Conservation (phyloP, 306 rosid species). For the Albizia julibrissin region DNA sequence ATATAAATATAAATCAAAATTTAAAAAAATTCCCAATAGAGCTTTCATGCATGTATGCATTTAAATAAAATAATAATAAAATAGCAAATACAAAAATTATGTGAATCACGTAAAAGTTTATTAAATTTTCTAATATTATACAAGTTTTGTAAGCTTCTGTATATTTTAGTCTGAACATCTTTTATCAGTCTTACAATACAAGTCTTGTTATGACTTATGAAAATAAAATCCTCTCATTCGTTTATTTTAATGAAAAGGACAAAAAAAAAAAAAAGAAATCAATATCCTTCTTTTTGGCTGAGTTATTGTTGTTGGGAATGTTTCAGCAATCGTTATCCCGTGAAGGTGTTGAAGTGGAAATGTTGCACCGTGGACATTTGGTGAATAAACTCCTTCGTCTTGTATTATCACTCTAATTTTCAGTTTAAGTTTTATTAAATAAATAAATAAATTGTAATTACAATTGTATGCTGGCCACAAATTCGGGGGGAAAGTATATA, state of each 20-base stretch:
- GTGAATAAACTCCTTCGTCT: background rate
- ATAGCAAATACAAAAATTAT: too few species aligned
- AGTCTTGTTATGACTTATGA: background rate
- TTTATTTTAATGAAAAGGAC: too few species aligned
- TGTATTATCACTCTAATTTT: background rate
- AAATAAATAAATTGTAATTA: background rate
- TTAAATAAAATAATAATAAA: too few species aligned
- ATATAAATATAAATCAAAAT: too few species aligned
- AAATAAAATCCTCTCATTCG: too few species aligned
- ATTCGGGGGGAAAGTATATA: too few species aligned
- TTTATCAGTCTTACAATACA: background rate
- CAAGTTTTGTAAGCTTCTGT: too few species aligned
- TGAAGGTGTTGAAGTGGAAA: background rate
- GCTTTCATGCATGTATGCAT: too few species aligned
- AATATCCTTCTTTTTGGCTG: background rate
- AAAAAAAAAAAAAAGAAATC: too few species aligned
- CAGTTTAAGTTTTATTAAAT: background rate
- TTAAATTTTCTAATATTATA: too few species aligned
- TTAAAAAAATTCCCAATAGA: background rate
- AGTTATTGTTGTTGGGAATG: background rate
- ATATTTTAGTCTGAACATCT: too few species aligned
- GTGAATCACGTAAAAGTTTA: too few species aligned
- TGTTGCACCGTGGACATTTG: background rate
- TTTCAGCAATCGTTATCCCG: background rate
- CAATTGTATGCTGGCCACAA: background rate